A percentile compares a stretch with the other conserved stretches of the same genome.
Evolutionary conservation across 192 early-diverging fungal genomes (phyloP).

Genomic region (Mortierella claussenii): DNA sequence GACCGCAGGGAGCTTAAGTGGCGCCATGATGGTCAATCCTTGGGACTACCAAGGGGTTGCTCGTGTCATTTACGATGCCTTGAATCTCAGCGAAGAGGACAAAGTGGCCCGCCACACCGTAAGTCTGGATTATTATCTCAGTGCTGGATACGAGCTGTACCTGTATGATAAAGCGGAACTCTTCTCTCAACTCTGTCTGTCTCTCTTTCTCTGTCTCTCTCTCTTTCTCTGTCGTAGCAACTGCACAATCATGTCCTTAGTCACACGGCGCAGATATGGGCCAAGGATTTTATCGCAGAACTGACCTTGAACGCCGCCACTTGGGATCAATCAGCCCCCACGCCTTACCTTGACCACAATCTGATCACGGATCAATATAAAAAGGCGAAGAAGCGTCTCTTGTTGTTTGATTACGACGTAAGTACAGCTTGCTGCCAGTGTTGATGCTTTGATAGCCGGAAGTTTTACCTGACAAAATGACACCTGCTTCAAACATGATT

Average conservation of each 20-base stretch:
- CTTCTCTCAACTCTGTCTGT: not conserved
- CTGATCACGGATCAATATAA: conserved; percentile 59
- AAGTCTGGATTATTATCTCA: conserved; percentile 20
- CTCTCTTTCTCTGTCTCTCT: not conserved
- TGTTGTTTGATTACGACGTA: conserved; percentile 97
- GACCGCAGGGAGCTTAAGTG: conserved; percentile 82
- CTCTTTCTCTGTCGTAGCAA: conserved; percentile 55
- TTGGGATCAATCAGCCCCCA: conserved; percentile 56
- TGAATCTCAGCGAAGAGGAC: conserved; percentile 75
- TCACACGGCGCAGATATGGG: conserved; percentile 93
- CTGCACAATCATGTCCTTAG: conserved; percentile 82
- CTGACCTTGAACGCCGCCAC: conserved; percentile 62
- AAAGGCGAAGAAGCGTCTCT: conserved; percentile 75
- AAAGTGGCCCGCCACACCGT: conserved; percentile 69
- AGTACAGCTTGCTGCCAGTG: conserved; percentile 3
- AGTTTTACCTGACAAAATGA: no score
- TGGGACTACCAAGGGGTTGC: conserved; percentile 88
- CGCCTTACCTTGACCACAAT: conserved; percentile 56
- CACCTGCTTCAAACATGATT: not conserved
- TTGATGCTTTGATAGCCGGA: no score
- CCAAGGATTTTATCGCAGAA: conserved; percentile 82
- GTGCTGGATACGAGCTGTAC: no score
- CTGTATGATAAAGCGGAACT: not conserved
- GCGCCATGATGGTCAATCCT: conserved; percentile 87
- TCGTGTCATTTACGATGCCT: conserved; percentile 76